Evolutionary conservation across 441 rosid genomes (phyloP).

Genomic region (Breynia disticha): DNA sequence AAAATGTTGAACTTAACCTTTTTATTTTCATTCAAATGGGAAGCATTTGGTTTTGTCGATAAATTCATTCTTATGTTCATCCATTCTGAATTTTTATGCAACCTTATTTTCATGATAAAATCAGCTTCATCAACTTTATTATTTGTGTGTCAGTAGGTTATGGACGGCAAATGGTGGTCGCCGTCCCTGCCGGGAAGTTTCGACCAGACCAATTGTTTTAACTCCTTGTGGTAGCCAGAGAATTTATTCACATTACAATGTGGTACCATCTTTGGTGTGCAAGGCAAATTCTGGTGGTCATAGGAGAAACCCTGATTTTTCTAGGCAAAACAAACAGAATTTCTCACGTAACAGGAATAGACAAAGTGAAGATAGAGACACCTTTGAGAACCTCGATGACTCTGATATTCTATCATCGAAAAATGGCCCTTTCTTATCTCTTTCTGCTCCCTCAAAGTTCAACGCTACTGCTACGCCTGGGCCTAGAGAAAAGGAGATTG

Average conservation of each 20-base stretch:
- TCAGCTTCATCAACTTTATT: too few relatives aligned
- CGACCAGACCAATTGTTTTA: constrained; percentile 11
- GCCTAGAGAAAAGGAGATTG: constrained; percentile 56
- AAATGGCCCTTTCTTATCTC: not conserved
- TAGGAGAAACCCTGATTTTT: constrained; percentile 59
- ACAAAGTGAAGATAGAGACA: constrained; percentile 44
- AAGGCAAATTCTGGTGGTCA: constrained; percentile 47
- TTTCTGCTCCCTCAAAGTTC: not conserved
- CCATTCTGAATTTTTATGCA: too few relatives aligned
- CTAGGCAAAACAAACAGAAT: constrained; percentile 33
- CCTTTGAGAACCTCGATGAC: constrained; percentile 37
- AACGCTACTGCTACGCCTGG: not conserved
- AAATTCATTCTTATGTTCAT: too few relatives aligned
- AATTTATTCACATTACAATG: constrained; percentile 21
- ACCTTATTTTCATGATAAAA: too few relatives aligned
- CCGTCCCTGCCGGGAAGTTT: too few relatives aligned
- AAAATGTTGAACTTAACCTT: too few relatives aligned
- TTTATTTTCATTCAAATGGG: too few relatives aligned
- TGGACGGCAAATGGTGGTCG: too few relatives aligned
- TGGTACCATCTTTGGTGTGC: constrained; percentile 35
- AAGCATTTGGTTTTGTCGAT: too few relatives aligned
- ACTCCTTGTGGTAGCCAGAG: constrained; percentile 23
- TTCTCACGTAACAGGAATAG: constrained; percentile 39
- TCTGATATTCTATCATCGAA: constrained; percentile 8
- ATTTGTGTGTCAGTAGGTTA: too few relatives aligned